Percentiles rank a stretch among this genome's conserved stretches.
These are phyloP conservation scores for Colletotrichum tamarilloi DNA, from an alignment of 2,329 filamentous ascomycete genomes.

Conservation along the genomic window DNA sequence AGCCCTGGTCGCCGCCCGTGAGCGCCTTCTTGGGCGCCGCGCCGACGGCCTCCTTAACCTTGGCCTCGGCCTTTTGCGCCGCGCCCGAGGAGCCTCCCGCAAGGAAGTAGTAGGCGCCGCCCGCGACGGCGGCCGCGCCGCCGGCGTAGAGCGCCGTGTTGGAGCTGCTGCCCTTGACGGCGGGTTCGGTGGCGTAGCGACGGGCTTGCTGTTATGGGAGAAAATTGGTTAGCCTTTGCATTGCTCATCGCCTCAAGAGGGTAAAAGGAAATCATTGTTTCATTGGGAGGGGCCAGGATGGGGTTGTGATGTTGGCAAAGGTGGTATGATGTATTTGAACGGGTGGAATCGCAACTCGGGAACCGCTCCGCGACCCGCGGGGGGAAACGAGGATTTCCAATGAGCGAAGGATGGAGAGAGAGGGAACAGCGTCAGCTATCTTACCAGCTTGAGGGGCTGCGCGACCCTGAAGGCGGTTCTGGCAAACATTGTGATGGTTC, in stretches of 20 bases:
- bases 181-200: conserved; percentile 75
- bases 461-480: conserved; percentile 72
- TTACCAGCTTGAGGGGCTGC: conserved; percentile 74
- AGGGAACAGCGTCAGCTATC: conserved; percentile 38
- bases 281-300: not conserved
- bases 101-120: conserved; percentile 67
- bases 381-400: not conserved
- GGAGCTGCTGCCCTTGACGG: conserved; percentile 61
- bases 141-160: conserved; percentile 71
- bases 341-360: too few species aligned
- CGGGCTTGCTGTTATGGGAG: conserved; percentile 57
- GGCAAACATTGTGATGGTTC: conserved; percentile 67
- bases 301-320: not conserved
- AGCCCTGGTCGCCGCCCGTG: conserved; percentile 90
- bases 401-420: not conserved
- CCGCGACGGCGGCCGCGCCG: conserved; percentile 68
- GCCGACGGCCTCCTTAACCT: conserved; percentile 56
- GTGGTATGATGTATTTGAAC: not conserved
- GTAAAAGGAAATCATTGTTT: not conserved
- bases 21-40: conserved; percentile 65
- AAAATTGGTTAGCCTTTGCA: conserved; percentile 34
- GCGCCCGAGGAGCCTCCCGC: conserved; percentile 53
- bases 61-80: conserved; percentile 65
- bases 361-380: not conserved
- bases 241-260: not conserved